Evolutionary conservation across 2,329 filamentous ascomycete genomes (phyloP), one percentile per base, ranked within the genome.

Genomic region (Ceratocystis cubensis): DNA sequence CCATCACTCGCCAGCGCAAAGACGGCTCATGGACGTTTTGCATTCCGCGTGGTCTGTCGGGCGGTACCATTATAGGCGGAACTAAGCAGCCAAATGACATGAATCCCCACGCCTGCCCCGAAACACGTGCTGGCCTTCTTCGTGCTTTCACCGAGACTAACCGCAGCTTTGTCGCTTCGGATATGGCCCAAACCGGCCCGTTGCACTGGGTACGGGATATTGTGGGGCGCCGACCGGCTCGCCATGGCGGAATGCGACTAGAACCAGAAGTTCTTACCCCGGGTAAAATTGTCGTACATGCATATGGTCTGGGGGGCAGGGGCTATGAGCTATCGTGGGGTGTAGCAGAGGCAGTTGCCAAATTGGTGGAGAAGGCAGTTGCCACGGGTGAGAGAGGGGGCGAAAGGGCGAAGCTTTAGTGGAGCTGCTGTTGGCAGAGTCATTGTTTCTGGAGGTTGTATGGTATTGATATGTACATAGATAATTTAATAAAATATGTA

Each of bases 61-160:
- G 85, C 2, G 85, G 85, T 2, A 88, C 85, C 0, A 77, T 88
- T 48, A 81, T 88, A 22, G 86, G 85, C 4, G 85, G 85, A 0
- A 88, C 84, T 8, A 87, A 86, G 72, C 81, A 87, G 71, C 77
- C 79, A 0, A 75, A 81, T 66, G 76, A 86, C 72, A 85, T 81
- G 81, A 76, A 81, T 61, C 72, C 78, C 0, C 74, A 77, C 20
- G 80, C 83, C 1, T 81, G 77, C 0, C 67, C 70, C 1, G 78
- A 79, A 61, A 79, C 80, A 0, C 74, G 84, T 20, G 73, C 75
- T 46, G 72, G 70, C 33, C 73, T 88, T 15, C 76, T 87, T 3
- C 72, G 69, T 46, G 67, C 63, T 15, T 75, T 78, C 61, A 72
- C 71, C 25, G 73, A 70, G 30, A 78, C 75, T 6, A 75, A 76